phyloP scores from a whole-genome alignment of 108 stramenopile genomes.

The Skeletonema menzelii region DNA sequence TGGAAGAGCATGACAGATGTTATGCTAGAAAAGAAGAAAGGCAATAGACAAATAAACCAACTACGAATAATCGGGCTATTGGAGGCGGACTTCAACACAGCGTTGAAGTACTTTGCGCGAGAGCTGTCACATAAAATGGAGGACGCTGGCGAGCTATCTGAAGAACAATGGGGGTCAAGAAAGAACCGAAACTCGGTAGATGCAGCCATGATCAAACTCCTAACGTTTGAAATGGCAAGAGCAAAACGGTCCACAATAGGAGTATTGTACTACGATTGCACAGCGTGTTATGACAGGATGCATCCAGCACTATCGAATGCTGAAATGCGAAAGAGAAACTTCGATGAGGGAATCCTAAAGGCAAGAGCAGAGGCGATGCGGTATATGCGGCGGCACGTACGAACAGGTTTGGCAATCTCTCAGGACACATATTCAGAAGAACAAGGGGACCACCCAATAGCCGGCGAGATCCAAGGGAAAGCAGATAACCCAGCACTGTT shows the following conservation, averaged over 20 bases:
- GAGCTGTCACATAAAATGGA: slow-evolving; percentile 8
- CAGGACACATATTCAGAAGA: not conserved
- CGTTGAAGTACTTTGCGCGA: slow-evolving; percentile 12
- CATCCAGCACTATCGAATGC: not conserved
- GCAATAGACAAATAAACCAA: slow-evolving; percentile 9
- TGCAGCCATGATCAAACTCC: slow-evolving; percentile 11
- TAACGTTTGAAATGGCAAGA: slow-evolving; percentile 15
- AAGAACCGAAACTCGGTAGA: slow-evolving; percentile 8
- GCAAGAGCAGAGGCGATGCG: not conserved
- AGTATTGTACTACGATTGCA: not conserved
- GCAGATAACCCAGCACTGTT: slow-evolving; percentile 8
- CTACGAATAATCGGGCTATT: slow-evolving; percentile 14
- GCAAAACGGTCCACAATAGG: not conserved
- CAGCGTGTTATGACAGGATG: slow-evolving; percentile 26
- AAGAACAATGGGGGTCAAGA: slow-evolving; percentile 11
- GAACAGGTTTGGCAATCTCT: slow-evolving; percentile 3
- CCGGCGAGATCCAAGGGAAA: slow-evolving; percentile 15
- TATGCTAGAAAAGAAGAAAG: slow-evolving; percentile 33
- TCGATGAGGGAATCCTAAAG: not conserved
- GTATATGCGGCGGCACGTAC: not conserved
- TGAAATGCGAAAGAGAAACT: not conserved
- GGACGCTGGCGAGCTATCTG: not conserved
- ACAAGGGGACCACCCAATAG: not conserved
- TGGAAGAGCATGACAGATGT: slow-evolving; percentile 13
- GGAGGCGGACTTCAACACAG: slow-evolving; percentile 26